A percentile compares a stretch with the other conserved stretches of the same genome.
These are phyloP conservation scores for Firmiana major DNA, from an alignment of 345 rosid species.

Conservation along the genomic window DNA sequence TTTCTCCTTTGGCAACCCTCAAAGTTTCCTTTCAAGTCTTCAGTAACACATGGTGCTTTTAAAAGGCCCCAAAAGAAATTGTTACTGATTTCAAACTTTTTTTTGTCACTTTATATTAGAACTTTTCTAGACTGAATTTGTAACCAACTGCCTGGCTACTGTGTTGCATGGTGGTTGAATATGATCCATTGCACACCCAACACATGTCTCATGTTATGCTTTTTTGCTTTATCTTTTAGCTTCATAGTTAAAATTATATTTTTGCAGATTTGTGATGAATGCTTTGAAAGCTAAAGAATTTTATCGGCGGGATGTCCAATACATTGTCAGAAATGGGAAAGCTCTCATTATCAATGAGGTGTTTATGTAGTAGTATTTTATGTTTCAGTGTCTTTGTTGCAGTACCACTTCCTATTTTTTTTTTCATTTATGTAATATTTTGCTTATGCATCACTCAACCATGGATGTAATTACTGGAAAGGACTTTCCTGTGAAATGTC, in stretches of 20 bases:
- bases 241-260: constrained; percentile 7
- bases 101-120: neutral
- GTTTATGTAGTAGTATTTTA: neutral
- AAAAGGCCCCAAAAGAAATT: neutral
- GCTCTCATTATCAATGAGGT: constrained; percentile 97
- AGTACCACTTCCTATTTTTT: neutral
- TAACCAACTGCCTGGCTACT: neutral
- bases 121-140: neutral
- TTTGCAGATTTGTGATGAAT: constrained; percentile 87
- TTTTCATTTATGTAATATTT: neutral
- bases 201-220: neutral
- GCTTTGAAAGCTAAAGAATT: constrained; percentile 97
- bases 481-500: neutral
- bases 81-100: neutral
- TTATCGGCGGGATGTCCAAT: constrained; percentile 86
- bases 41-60: neutral
- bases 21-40: constrained; percentile 9
- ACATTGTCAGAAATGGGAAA: constrained; percentile 86
- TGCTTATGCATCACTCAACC: neutral
- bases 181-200: neutral
- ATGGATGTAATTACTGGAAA: neutral
- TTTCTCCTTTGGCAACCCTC: neutral
- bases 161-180: neutral
- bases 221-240: constrained; percentile 12
- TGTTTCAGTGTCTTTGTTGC: constrained; percentile 8